Conservation (phyloP, 1,139 yeast genomes). For the Blastobotrys elegans region DNA sequence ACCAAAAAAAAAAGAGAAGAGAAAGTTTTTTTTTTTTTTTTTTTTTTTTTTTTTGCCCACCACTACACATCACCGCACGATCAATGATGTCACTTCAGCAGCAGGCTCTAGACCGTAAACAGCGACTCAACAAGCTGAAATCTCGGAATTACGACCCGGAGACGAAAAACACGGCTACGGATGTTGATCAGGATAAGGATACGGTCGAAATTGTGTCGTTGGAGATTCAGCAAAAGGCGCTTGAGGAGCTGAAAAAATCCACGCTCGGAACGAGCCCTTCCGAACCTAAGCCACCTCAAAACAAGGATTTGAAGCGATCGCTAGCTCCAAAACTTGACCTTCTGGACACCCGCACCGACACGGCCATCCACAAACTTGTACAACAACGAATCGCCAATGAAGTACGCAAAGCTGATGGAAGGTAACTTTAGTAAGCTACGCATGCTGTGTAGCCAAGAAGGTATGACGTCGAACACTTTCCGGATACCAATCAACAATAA, state of each 20-base stretch:
- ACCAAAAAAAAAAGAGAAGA: not conserved
- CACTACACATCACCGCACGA: not conserved
- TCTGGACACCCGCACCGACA: conserved; percentile 39
- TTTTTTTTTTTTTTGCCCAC: no score
- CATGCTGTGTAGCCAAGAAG: conserved; percentile 1
- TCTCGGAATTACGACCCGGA: conserved; percentile 36
- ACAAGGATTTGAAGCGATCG: conserved; percentile 38
- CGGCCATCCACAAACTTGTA: conserved; percentile 39
- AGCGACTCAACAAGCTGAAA: conserved; percentile 25
- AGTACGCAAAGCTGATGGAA: not conserved
- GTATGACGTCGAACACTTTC: conserved; percentile 4
- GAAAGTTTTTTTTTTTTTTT: not conserved
- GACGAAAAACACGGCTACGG: conserved; percentile 31
- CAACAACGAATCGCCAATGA: conserved; percentile 2
- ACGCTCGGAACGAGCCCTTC: conserved; percentile 1
- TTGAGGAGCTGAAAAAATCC: conserved; percentile 25
- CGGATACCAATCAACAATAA: not conserved
- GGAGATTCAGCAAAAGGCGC: conserved; percentile 31
- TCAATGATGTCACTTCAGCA: conserved; percentile 34
- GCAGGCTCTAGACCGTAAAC: conserved; percentile 39
- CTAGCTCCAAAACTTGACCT: conserved; percentile 36
- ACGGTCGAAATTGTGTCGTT: conserved; percentile 38
- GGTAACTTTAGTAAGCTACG: conserved; percentile 6
- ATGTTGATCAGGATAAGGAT: conserved; percentile 30
- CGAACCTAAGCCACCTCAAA: not conserved